phyloP scores from a whole-genome alignment of 257 asterid genomes.

The Fraxinus cuspidata region DNA sequence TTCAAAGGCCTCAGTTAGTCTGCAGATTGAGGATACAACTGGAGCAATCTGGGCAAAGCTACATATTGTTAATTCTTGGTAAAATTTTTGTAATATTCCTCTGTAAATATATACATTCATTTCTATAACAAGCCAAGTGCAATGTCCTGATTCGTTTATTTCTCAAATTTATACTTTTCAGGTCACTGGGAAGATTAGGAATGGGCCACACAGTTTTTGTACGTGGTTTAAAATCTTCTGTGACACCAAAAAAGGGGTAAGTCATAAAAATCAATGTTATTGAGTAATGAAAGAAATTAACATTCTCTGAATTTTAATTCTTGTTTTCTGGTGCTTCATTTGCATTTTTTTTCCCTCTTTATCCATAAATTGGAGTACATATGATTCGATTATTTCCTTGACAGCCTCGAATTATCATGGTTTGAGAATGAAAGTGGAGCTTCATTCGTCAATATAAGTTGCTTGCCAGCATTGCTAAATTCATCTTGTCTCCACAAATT shows the following conservation, averaged over 20 bases:
- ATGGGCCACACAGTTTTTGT: slow-evolving; percentile 72
- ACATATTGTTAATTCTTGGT: slow-evolving; percentile 72
- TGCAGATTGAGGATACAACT: slow-evolving; percentile 69
- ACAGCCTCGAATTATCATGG: slow-evolving; percentile 84
- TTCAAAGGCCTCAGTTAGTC: slow-evolving; percentile 44
- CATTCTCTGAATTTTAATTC: background rate
- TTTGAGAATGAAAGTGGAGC: slow-evolving; percentile 60
- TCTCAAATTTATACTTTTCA: slow-evolving; percentile 30
- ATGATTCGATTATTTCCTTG: slow-evolving; percentile 16
- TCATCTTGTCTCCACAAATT: slow-evolving; percentile 76
- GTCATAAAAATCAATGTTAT: slow-evolving; percentile 14
- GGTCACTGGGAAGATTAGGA: slow-evolving; percentile 82
- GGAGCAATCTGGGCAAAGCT: slow-evolving; percentile 81
- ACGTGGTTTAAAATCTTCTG: slow-evolving; percentile 73
- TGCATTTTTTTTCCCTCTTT: background rate
- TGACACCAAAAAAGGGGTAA: slow-evolving; percentile 58
- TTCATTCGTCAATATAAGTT: slow-evolving; percentile 72
- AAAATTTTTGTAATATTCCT: slow-evolving; percentile 22
- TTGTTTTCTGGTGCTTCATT: background rate
- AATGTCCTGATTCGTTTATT: slow-evolving; percentile 4
- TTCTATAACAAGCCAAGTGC: slow-evolving; percentile 1
- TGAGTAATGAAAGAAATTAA: background rate
- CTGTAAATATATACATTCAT: slow-evolving; percentile 10
- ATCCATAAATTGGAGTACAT: slow-evolving; percentile 12
- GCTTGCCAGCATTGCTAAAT: slow-evolving; percentile 78